These are phyloP conservation scores for Kurtzmaniella fragi DNA, from an alignment of 805 yeast genomes.

Conservation along the genomic window DNA sequence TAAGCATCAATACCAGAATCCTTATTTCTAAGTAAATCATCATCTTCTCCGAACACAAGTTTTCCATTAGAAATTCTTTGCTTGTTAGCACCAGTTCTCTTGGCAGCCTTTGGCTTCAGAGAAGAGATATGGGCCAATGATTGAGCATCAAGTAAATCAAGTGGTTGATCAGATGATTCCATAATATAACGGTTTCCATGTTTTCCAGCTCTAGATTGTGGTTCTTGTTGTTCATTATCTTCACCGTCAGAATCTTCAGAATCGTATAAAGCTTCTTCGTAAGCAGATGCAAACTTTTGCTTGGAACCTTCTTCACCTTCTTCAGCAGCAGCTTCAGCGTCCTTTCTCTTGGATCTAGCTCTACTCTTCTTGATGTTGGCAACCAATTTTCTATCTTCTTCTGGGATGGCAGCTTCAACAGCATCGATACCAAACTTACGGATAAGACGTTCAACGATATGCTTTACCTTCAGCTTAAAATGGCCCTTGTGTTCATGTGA, in stretches of 20 bases:
- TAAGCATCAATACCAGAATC: slow-evolving; percentile 79
- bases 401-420: slow-evolving; percentile 84
- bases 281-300: slow-evolving; percentile 73
- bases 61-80: slow-evolving; percentile 60
- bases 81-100: slow-evolving; percentile 35
- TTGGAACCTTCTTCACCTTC: slow-evolving; percentile 18
- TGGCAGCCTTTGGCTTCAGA: slow-evolving; percentile 66
- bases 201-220: slow-evolving; percentile 22
- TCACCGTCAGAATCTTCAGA: slow-evolving; percentile 58
- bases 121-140: slow-evolving; percentile 87
- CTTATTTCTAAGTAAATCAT: slow-evolving; percentile 39
- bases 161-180: slow-evolving; percentile 71
- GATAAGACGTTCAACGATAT: slow-evolving; percentile 84
- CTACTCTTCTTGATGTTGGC: slow-evolving; percentile 81
- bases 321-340: slow-evolving; percentile 28
- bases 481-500: slow-evolving; percentile 95
- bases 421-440: slow-evolving; percentile 87
- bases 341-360: slow-evolving; percentile 78
- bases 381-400: slow-evolving; percentile 78
- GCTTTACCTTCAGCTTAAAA: slow-evolving; percentile 89
- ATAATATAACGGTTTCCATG: slow-evolving; percentile 61
- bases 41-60: slow-evolving; percentile 47
- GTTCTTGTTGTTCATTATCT: slow-evolving; percentile 43
- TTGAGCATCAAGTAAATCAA: slow-evolving; percentile 82
- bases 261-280: slow-evolving; percentile 87